Evolutionary conservation across 805 yeast species (phyloP), one percentile per base, ranked within the genome.

Genomic region (Wickerhamiella lipophila): DNA sequence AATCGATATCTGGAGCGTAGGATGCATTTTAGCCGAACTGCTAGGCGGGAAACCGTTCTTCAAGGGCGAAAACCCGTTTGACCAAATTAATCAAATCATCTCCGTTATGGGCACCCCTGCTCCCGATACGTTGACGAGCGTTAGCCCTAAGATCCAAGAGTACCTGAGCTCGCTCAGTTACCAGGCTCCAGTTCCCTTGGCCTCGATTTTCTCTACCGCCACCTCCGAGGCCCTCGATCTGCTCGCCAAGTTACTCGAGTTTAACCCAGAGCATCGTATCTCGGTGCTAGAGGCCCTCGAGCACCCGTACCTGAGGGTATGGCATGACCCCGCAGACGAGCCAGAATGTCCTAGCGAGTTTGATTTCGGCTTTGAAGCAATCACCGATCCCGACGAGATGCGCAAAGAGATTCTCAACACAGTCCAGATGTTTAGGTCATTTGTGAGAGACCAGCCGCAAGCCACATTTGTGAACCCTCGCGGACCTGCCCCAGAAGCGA

Each of bases 1-100:
- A 30, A 89, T 89, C 60, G 97, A 89, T 65, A 78, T 89, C 27
- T 89, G 97, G 97, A 82, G 94, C 1, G 95, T 87, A 19, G 97
- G 97, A 3, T 89, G 97, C 66, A 89, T 89, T 34, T 69, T 89
- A 49, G 96, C 95, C 0, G 97, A 89, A 62, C 75, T 89, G 76
- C 68, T 89, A 21, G 72, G 81, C 38, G 92, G 95, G 9, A 72
- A 79, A 58, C 96, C 97, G 9, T 67, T 89, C 39, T 89, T 89
- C 64, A 95, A 96, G 2, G 97, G 97, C 6, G 77, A 83, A 52
- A 96, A 89, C 67, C 92, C 89, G 64, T 89, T 87, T 61, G 83
- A 86, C 63, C 97, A 89, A 62, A 68, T 89, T 55, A 78, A 84
- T 72, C 70, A 85, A 53, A 87, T 89, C 46, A 78, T 89, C 65